Base-by-base conservation (phyloP, 2,329 filamentous ascomycete species). In the Colletotrichum navitas region DNA sequence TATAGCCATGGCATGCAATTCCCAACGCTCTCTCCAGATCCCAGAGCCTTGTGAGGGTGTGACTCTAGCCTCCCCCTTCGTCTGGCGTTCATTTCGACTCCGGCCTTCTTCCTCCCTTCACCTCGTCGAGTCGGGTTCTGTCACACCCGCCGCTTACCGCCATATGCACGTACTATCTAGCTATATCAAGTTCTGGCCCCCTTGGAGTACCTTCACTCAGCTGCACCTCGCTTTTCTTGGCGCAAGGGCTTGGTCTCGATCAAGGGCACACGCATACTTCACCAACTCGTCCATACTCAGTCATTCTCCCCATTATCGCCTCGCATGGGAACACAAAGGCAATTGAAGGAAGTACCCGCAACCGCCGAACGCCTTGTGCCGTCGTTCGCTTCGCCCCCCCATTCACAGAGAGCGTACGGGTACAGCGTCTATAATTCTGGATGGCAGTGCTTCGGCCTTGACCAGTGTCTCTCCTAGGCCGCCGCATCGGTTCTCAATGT, bases 131-230 rank as follows among this genome's bases (percentile, higher is more conserved):
- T 68, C 56, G 51, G 41, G 29, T 59, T 43, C 34, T 62, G 68
- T 68, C 34, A 59, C 64, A 68, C 64, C 64, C 63, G 39, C 41
- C 51, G 36, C 39, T 36, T 29, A 43, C 64, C 64, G 58, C 64
- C 43, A 56, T 34, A 51, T 58, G 63, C 47, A 47, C 32, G 26
- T 65, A 12, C 21, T 24, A n/a, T n/a, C 5, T n/a, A 21, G 1
- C 16, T n/a, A 39, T 36, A 60, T 66, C 43, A 39, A 32, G n/a
- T 26, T 39, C 32, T 29, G 43, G 39, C 16, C 7, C 21, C 16
- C 49, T 36, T 36, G 45, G 62, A 26, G 45, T 24, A 26, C 36
- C 34, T 24, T 49, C 54, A 41, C 36, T 36, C 52, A 55, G 32
- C 21, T 36, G 32, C 34, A 18, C 26, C 36, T 45, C 34, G 43